Evolutionary conservation across 2,329 filamentous ascomycete genomes (phyloP).

Genomic region (Fusarium aywerte): DNA sequence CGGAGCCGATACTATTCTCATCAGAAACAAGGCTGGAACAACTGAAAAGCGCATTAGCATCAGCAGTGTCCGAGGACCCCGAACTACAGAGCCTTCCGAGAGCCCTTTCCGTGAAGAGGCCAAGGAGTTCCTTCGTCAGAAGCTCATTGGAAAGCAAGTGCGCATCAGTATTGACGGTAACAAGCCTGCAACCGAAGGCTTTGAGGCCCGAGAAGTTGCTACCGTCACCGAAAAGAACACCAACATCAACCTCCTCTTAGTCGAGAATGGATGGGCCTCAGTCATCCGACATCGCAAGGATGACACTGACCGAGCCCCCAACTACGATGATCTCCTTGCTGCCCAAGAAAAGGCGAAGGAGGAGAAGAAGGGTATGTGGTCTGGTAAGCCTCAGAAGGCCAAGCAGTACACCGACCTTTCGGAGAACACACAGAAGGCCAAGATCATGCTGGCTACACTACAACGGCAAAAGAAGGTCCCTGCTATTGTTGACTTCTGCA

Average conservation of each 20-base stretch:
- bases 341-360: slow-evolving; percentile 86
- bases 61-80: slow-evolving; percentile 94
- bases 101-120: slow-evolving; percentile 90
- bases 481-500: slow-evolving; percentile 95
- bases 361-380: slow-evolving; percentile 95
- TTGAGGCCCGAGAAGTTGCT: slow-evolving; percentile 93
- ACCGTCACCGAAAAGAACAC: slow-evolving; percentile 86
- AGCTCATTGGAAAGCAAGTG: slow-evolving; percentile 94
- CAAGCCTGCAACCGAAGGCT: slow-evolving; percentile 88
- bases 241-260: slow-evolving; percentile 84
- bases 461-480: slow-evolving; percentile 93
- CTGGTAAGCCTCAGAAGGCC: slow-evolving; percentile 83
- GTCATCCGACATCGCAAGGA: slow-evolving; percentile 96
- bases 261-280: slow-evolving; percentile 93
- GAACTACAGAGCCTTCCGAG: slow-evolving; percentile 85
- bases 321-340: slow-evolving; percentile 88
- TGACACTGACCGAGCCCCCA: slow-evolving; percentile 90
- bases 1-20: slow-evolving; percentile 87
- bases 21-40: slow-evolving; percentile 83
- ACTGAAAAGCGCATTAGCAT: slow-evolving; percentile 90
- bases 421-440: slow-evolving; percentile 92
- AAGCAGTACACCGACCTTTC: slow-evolving; percentile 91
- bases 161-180: slow-evolving; percentile 89
- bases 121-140: slow-evolving; percentile 95
- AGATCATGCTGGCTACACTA: slow-evolving; percentile 88